These are phyloP conservation scores for Dalbergia cultrata DNA, from an alignment of 306 rosid genomes.

Conservation along the genomic window DNA sequence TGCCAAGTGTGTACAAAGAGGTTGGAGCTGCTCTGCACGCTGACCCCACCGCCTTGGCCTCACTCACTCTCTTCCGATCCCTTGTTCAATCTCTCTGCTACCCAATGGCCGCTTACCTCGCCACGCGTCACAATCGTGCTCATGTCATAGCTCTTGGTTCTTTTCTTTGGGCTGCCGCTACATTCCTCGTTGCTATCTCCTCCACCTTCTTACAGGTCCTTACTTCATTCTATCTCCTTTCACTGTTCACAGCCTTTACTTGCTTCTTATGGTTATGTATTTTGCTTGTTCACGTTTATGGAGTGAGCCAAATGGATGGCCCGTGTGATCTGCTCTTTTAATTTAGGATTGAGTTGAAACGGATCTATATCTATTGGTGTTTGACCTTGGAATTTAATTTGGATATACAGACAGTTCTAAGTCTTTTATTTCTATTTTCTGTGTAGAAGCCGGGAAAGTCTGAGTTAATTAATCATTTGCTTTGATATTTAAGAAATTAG, in stretches of 20 bases:
- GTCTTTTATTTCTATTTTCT: no score
- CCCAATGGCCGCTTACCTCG: slow-evolving; percentile 79
- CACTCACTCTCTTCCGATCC: slow-evolving; percentile 82
- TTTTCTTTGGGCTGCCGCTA: slow-evolving; percentile 80
- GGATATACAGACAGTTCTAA: no score
- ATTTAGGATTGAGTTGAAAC: no score
- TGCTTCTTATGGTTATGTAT: not conserved
- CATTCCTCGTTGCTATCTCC: slow-evolving; percentile 73
- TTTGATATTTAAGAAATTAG: no score
- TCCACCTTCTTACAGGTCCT: slow-evolving; percentile 73
- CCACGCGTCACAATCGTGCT: slow-evolving; percentile 77
- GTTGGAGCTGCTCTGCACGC: slow-evolving; percentile 74
- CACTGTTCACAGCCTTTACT: not conserved
- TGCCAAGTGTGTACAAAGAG: slow-evolving; percentile 86
- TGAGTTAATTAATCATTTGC: no score
- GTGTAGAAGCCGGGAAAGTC: no score
- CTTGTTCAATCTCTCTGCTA: slow-evolving; percentile 77
- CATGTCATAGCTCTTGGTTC: slow-evolving; percentile 79
- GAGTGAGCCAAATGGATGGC: not conserved
- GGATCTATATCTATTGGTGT: no score
- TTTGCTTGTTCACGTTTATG: no score
- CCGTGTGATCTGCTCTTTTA: not conserved
- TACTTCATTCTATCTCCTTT: not conserved
- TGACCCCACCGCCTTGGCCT: slow-evolving; percentile 84
- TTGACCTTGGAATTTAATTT: no score